Evolutionary conservation across 148 eudicot species (phyloP), one percentile per base, ranked within the genome.

Genomic region (Persicaria tinctoria): DNA sequence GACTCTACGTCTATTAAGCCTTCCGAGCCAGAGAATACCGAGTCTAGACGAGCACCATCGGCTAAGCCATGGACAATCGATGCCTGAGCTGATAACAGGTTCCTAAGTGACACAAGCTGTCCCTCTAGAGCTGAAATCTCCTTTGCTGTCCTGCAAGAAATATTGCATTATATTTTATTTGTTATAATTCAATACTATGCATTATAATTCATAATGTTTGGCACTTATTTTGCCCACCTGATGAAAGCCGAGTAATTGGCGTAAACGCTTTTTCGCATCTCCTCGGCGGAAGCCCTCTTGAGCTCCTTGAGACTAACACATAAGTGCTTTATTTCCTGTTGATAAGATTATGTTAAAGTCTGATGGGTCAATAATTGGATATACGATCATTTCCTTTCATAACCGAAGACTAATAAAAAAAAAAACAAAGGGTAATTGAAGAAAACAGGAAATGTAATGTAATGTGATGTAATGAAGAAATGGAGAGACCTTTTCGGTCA

Each of bases 231-330:
- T 23, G 27, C 27, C 27, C 27, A 92, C 98, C 99, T 85, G 80
- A 95, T 92, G 50, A 95, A 95, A 63, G 99, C 89, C 14, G 92
- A 55, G 77, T 95, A 95, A 82, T 95, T 95, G 79, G 99, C 97
- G 68, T 92, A 95, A 5, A 95, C 99, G 76, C 97, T 95, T 84
- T 88, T 95, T 12, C 99, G 96, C 98, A 95, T 95, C 80, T 95
- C 98, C 83, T 95, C 98, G 6, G 98, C 98, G 50, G 98, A 92
- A 38, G 97, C 97, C 79, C 86, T 90, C 84, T 88, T 91, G 45
- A 95, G 76, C 55, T 88, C 94, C 66, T 87, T 84, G 44, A 95
- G 94, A 82, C 83, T 81, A 44, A 51, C 32, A 77, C 91, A 87
- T 60, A 92, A 78, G 51, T 83, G 84, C 82, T 84, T 90, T 62